Evolutionary conservation across 208 protist species (phyloP), one percentile per base, ranked within the genome.

Genomic region (Jaenimonas drosophilae): DNA sequence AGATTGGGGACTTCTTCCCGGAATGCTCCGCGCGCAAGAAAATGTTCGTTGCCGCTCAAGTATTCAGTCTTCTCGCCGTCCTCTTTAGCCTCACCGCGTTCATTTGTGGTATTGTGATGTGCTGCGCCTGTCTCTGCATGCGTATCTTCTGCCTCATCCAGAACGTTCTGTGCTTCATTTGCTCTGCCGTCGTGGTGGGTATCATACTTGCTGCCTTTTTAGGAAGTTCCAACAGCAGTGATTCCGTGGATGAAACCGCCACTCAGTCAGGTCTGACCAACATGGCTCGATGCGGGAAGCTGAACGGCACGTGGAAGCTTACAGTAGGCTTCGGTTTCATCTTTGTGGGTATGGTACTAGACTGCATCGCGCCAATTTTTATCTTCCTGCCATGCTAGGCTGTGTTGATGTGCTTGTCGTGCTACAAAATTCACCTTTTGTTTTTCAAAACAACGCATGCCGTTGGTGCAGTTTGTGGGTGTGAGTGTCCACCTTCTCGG

Each of bases 111-210:
- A 9, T 54, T 31, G 39, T 40, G 0, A 26, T 60, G 30, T 54
- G 45, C 33, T 60, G 44, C 45, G 49, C 45, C 33, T 54, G 31
- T n/a, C n/a, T 19, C 0, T 48, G 45, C 45, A 24, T 60, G 20
- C 42, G 31, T 30, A 45, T 29, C n/a, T 0, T 60, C 23, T 32
- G 37, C 4, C 33, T 5, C 16, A 0, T 54, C 3, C 24, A 53
- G 34, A 45, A 25, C 7, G 24, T 44, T 4, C 17, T 60, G n/a
- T 0, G 28, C 0, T 44, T 60, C 7, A 17, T 41, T n/a, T 44
- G 46, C 17, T 31, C 44, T 2, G 1, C 29, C 19, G 14, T 61
- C 6, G 54, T 61, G 14, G 50, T 41, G 54, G 46, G 17, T 38
- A 17, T 29, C 2, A 61, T 61, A 45, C 44, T 49, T 1, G 4